Conservation (phyloP, 2,329 filamentous ascomycete species). For the Diplocarpon mali region DNA sequence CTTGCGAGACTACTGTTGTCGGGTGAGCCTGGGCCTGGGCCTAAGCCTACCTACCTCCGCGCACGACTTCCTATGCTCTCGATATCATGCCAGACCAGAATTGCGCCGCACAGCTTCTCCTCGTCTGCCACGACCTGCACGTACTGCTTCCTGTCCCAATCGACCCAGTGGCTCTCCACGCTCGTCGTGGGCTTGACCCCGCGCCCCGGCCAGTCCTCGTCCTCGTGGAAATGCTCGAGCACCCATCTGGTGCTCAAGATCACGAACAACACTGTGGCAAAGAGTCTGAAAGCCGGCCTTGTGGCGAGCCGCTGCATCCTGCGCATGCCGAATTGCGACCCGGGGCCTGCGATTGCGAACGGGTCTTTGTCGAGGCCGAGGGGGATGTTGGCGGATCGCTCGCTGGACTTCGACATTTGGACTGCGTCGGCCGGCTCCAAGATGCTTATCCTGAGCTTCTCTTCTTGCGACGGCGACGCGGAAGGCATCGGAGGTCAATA, state of each 20-base stretch:
- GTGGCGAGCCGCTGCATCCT: slow-evolving; percentile 14
- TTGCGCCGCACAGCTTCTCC: slow-evolving; percentile 22
- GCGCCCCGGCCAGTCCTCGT: slow-evolving; percentile 2
- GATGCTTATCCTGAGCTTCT: neutral
- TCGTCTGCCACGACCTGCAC: slow-evolving; percentile 23
- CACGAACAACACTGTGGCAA: slow-evolving; percentile 10
- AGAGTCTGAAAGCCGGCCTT: slow-evolving; percentile 11
- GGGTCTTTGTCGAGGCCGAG: neutral
- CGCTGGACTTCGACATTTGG: slow-evolving; percentile 1
- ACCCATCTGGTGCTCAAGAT: slow-evolving; percentile 15
- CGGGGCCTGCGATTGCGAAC: slow-evolving; percentile 10
- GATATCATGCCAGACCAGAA: slow-evolving; percentile 23
- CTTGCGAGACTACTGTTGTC: neutral
- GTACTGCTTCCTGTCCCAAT: slow-evolving; percentile 22
- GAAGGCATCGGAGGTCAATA: no score
- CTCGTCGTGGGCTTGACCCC: slow-evolving; percentile 9
- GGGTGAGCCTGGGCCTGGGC: no score
- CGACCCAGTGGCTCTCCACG: slow-evolving; percentile 16
- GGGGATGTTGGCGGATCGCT: neutral
- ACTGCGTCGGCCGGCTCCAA: neutral
- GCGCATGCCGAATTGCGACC: slow-evolving; percentile 3
- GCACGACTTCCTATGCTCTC: slow-evolving; percentile 23
- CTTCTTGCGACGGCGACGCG: no score
- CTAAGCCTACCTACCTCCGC: slow-evolving; percentile 9
- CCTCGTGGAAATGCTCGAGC: slow-evolving; percentile 18